Evolutionary conservation across 2,329 filamentous ascomycete genomes (phyloP).

Genomic region (Talaromyces sp.): DNA sequence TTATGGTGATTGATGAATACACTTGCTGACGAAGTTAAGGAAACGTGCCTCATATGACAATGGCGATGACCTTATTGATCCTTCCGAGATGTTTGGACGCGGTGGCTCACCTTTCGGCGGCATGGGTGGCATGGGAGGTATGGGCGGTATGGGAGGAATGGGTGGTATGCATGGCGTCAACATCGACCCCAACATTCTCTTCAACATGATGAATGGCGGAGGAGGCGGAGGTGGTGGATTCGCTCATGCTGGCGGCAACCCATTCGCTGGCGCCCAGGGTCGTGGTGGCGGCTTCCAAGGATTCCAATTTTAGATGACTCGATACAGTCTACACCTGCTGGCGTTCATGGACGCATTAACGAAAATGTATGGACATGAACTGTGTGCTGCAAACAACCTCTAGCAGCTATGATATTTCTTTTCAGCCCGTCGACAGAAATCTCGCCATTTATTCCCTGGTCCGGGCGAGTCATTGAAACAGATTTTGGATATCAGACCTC

Average conservation of each 20-base stretch:
- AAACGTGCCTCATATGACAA: conserved; percentile 90
- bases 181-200: conserved; percentile 74
- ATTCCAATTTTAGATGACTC: conserved; percentile 54
- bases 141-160: conserved; percentile 35
- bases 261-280: conserved; percentile 33
- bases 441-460: background rate
- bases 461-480: background rate
- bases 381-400: background rate
- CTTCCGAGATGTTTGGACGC: conserved; percentile 76
- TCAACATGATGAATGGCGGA: conserved; percentile 73
- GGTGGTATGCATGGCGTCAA: conserved; percentile 41
- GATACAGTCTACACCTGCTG: background rate
- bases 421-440: background rate
- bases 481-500: background rate
- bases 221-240: conserved; percentile 45
- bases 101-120: conserved; percentile 52
- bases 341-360: background rate
- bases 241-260: conserved; percentile 51
- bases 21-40: conserved; percentile 42
- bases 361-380: background rate
- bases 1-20: background rate
- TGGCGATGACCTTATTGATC: conserved; percentile 86
- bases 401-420: background rate
- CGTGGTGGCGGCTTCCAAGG: conserved; percentile 50
- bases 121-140: conserved; percentile 56